Evolutionary conservation across 495 filamentous ascomycete species (phyloP).

Genomic region (Aspergillus diversus): DNA sequence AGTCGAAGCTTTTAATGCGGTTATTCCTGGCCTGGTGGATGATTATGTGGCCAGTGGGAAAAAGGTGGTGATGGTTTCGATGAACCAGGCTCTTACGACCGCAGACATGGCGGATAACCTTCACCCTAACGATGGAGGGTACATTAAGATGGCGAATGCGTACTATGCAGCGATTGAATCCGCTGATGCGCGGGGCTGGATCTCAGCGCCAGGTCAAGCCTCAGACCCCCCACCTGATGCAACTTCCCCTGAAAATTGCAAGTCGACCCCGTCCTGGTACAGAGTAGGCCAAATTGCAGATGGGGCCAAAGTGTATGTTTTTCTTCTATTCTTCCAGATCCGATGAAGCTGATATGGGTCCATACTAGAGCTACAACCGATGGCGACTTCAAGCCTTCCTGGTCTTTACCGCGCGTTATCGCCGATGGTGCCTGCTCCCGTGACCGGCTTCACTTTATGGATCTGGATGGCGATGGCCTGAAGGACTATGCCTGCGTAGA

Average conservation of each 20-base stretch:
- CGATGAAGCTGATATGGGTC: no score
- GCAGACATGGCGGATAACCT: constrained; percentile 44
- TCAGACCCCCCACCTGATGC: background rate
- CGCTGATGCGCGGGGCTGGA: background rate
- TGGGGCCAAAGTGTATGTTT: background rate
- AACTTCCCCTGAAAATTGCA: background rate
- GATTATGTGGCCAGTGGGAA: background rate
- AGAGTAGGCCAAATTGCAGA: background rate
- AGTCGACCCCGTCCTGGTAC: background rate
- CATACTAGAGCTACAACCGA: background rate
- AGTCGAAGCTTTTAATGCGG: background rate
- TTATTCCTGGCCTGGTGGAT: background rate
- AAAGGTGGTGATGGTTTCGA: background rate
- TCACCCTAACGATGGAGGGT: constrained; percentile 49
- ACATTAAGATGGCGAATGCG: constrained; percentile 49
- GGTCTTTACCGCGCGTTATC: constrained; percentile 3
- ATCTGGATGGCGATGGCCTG: constrained; percentile 1
- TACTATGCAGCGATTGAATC: constrained; percentile 25
- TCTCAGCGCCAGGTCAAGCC: background rate
- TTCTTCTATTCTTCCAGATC: background rate
- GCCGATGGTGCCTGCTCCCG: constrained; percentile 2
- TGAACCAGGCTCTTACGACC: constrained; percentile 24
- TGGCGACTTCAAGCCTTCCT: constrained; percentile 1
- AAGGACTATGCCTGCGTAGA: constrained; percentile 6
- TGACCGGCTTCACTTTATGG: constrained; percentile 14